Conservation (phyloP, 495 filamentous ascomycete genomes). For the Evernia prunastri region DNA sequence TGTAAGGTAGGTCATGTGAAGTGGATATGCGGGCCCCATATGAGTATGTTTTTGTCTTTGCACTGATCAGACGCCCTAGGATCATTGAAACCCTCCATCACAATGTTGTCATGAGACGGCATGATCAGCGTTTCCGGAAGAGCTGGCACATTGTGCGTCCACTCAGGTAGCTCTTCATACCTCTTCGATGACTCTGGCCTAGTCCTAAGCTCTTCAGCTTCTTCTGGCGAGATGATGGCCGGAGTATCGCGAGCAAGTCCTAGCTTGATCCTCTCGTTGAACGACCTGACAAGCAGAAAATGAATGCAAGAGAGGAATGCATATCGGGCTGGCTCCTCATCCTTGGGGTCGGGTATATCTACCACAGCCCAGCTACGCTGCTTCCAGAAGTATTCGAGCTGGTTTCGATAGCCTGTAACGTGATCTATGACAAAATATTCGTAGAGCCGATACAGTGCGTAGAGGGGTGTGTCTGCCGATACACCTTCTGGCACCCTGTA, state of each 20-base stretch:
- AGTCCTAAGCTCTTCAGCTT: conserved; percentile 19
- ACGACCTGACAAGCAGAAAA: background rate
- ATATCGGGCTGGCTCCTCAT: background rate
- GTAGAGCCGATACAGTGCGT: conserved; percentile 29
- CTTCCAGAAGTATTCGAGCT: conserved; percentile 29
- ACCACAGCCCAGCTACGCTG: conserved; percentile 15
- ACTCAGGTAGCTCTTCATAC: conserved; percentile 25
- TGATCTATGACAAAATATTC: conserved; percentile 27
- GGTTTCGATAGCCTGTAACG: conserved; percentile 25
- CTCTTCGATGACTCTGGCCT: conserved; percentile 14
- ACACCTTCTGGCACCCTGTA: conserved; percentile 12
- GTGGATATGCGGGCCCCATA: background rate
- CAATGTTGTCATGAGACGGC: background rate
- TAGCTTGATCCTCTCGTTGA: background rate
- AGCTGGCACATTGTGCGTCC: conserved; percentile 23
- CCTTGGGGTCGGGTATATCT: background rate
- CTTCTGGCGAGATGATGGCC: conserved; percentile 23
- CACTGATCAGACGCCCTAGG: background rate
- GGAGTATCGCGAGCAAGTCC: conserved; percentile 2
- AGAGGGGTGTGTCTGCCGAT: conserved; percentile 10
- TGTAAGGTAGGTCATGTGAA: background rate
- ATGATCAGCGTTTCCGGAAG: conserved; percentile 15
- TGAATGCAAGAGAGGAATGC: background rate
- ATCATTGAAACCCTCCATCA: background rate
- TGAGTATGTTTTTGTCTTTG: background rate